phyloP scores from a whole-genome alignment of 345 rosid genomes.

The Rhodamnia argentea region DNA sequence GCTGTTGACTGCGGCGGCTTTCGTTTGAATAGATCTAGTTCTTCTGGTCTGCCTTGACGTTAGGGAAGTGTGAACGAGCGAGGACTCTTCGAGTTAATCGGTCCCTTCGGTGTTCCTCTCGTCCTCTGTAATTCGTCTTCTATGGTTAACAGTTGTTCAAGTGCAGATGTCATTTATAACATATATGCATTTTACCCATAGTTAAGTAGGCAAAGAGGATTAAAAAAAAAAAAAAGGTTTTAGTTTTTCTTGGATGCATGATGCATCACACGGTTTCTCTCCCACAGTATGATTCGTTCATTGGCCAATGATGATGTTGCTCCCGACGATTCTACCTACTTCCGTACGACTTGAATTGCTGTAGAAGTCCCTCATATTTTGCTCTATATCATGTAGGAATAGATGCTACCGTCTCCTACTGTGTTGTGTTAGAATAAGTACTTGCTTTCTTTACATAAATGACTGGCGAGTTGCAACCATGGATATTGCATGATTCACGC shows the following conservation, averaged over 20 bases:
- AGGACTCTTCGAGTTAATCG: not conserved
- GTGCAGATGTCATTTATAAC: not conserved
- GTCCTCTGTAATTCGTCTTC: not conserved
- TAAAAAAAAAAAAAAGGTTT: not conserved
- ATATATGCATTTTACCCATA: not conserved
- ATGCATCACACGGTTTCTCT: accelerated
- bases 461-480: not conserved
- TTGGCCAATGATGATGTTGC: not conserved
- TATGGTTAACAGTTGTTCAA: not conserved
- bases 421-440: not conserved
- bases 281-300: not conserved
- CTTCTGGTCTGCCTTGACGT: not conserved
- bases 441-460: not conserved
- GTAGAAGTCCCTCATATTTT: not conserved
- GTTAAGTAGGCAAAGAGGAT: not conserved
- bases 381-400: not conserved
- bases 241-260: not conserved
- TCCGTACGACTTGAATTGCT: not conserved
- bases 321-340: not conserved
- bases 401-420: not conserved
- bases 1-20: not conserved
- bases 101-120: not conserved
- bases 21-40: not conserved
- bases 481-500: not conserved
- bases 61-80: not conserved